Conservation (phyloP, 148 eudicot genomes). For the Rhododendron ferrugineum region DNA sequence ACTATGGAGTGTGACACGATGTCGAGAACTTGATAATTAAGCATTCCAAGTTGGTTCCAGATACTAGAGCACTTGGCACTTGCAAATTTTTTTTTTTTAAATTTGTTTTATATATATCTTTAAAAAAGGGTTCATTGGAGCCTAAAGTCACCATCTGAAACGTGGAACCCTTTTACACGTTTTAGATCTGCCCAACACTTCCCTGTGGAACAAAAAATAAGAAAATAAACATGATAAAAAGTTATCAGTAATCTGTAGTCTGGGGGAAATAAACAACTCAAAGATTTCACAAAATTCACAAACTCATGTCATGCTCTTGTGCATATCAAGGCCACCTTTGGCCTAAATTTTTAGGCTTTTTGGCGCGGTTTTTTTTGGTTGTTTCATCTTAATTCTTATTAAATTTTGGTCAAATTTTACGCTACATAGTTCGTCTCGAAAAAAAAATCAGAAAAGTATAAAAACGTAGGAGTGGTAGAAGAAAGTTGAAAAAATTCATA, state of each 20-base stretch:
- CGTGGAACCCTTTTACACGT: constrained; percentile 17
- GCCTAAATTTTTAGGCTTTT: too few relatives aligned
- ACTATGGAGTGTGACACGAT: neutral
- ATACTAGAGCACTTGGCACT: neutral
- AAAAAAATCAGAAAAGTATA: too few relatives aligned
- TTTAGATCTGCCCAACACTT: constrained; percentile 42
- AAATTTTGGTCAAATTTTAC: too few relatives aligned
- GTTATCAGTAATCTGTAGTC: constrained; percentile 53
- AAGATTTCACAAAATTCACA: neutral
- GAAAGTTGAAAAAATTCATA: too few relatives aligned
- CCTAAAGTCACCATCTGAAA: constrained; percentile 33
- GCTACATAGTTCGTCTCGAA: too few relatives aligned
- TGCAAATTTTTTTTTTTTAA: neutral
- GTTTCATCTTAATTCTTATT: too few relatives aligned
- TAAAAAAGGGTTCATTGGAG: neutral
- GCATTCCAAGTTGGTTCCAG: neutral
- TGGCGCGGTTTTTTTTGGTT: too few relatives aligned
- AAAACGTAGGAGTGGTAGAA: too few relatives aligned
- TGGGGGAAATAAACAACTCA: constrained; percentile 5
- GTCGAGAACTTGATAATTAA: neutral
- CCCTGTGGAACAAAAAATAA: constrained; percentile 52
- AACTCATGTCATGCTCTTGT: neutral
- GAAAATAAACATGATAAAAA: constrained; percentile 35
- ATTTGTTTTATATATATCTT: constrained; percentile 3
- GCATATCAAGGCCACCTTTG: neutral